phyloP scores from a whole-genome alignment of 345 rosid species.

The Punica granatum region DNA sequence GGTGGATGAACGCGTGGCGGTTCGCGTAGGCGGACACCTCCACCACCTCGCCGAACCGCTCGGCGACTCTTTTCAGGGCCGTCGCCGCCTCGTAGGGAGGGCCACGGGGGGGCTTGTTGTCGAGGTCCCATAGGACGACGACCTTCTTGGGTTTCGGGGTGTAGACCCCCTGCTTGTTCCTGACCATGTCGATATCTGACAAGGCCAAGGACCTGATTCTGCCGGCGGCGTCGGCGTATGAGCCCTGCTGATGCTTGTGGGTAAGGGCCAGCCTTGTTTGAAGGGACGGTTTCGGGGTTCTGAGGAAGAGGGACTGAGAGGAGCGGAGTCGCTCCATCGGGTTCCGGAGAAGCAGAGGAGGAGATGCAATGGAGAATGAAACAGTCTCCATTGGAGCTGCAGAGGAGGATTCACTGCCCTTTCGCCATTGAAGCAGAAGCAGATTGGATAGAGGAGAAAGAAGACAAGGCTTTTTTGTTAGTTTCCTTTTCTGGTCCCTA shows the following conservation, averaged over 20 bases:
- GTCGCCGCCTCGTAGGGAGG: slow-evolving; percentile 71
- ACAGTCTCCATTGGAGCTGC: slow-evolving; percentile 22
- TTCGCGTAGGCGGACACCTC: slow-evolving; percentile 91
- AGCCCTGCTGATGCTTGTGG: slow-evolving; percentile 15
- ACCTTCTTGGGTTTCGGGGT: slow-evolving; percentile 60
- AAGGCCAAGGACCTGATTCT: slow-evolving; percentile 20
- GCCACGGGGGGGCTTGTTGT: slow-evolving; percentile 90
- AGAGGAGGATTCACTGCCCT: slow-evolving; percentile 29
- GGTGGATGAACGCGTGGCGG: slow-evolving; percentile 78
- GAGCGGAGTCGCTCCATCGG: slow-evolving; percentile 13
- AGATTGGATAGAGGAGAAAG: neutral
- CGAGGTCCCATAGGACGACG: slow-evolving; percentile 90
- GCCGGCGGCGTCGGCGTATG: slow-evolving; percentile 15
- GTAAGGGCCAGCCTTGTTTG: slow-evolving; percentile 2
- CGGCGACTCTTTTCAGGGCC: slow-evolving; percentile 49
- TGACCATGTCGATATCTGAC: slow-evolving; percentile 77
- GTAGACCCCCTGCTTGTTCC: slow-evolving; percentile 61
- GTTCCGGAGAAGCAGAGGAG: slow-evolving; percentile 12
- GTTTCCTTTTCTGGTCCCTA: no score
- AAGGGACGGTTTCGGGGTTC: slow-evolving; percentile 4
- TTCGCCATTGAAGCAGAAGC: neutral
- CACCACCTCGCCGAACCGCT: slow-evolving; percentile 53
- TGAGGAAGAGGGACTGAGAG: slow-evolving; percentile 17
- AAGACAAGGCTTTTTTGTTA: no score
- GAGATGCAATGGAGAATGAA: slow-evolving; percentile 16